These are phyloP conservation scores for Alternaria conjuncta DNA, from an alignment of 2,329 filamentous ascomycete species.

Conservation along the genomic window DNA sequence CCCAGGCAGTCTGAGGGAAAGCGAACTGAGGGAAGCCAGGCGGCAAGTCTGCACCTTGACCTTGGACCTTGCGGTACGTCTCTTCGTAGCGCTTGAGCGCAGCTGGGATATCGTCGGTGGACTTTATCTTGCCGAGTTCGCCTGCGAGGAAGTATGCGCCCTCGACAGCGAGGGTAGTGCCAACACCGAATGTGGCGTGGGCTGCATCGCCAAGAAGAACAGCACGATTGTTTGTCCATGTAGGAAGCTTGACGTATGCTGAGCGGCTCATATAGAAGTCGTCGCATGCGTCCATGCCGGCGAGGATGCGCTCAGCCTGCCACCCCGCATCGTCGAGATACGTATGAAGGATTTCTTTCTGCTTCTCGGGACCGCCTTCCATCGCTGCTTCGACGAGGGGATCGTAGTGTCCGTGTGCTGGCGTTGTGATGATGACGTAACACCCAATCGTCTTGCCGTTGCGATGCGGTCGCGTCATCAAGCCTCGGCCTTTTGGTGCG, in stretches of 20 bases:
- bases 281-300: conserved; percentile 47
- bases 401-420: conserved; percentile 11
- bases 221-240: conserved; percentile 57
- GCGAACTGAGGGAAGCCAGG: conserved; percentile 29
- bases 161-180: conserved; percentile 45
- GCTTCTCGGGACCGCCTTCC: conserved; percentile 42
- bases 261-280: conserved; percentile 58
- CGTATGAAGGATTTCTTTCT: conserved; percentile 51
- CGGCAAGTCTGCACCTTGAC: conserved; percentile 14
- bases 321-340: conserved; percentile 53
- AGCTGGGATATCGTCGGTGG: conserved; percentile 18
- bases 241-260: conserved; percentile 53
- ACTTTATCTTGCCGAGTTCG: conserved; percentile 36
- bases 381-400: conserved; percentile 25
- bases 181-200: conserved; percentile 41
- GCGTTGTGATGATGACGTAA: conserved; percentile 33
- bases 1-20: conserved; percentile 42
- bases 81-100: conserved; percentile 34
- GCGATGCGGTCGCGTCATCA: conserved; percentile 37
- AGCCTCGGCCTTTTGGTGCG: conserved; percentile 24
- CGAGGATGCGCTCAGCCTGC: conserved; percentile 53
- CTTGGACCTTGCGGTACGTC: conserved; percentile 22
- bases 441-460: conserved; percentile 31
- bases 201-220: conserved; percentile 62
- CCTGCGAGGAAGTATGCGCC: conserved; percentile 50